These are phyloP conservation scores for Podospora conica DNA, from an alignment of 495 filamentous ascomycete genomes.

Conservation along the genomic window DNA sequence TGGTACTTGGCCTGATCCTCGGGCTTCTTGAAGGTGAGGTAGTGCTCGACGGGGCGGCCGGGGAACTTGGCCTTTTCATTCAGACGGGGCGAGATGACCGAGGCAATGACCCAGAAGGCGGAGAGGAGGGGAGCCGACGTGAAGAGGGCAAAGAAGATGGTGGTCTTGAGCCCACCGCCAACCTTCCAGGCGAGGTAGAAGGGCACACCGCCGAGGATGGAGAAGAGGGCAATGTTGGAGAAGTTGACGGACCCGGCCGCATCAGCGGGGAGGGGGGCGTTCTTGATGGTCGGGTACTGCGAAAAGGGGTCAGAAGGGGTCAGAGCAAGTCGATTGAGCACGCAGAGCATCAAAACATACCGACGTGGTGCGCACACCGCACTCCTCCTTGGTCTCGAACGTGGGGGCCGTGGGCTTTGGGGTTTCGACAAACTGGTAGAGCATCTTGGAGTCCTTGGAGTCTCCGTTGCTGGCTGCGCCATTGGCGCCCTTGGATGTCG, in stretches of 20 bases:
- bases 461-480: slow-evolving; percentile 16
- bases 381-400: slow-evolving; percentile 55
- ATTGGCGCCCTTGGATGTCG: slow-evolving; percentile 41
- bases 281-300: slow-evolving; percentile 72
- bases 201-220: slow-evolving; percentile 55
- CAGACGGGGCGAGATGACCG: slow-evolving; percentile 61
- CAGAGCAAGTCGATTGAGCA: slow-evolving; percentile 11
- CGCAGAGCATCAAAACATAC: slow-evolving; percentile 45
- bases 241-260: slow-evolving; percentile 62
- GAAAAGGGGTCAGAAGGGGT: slow-evolving; percentile 8
- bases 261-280: slow-evolving; percentile 76
- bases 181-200: slow-evolving; percentile 60
- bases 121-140: slow-evolving; percentile 61
- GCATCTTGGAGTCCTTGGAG: neutral
- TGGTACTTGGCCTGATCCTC: slow-evolving; percentile 65
- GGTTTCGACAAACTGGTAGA: slow-evolving; percentile 69
- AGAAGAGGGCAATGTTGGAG: slow-evolving; percentile 57
- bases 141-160: slow-evolving; percentile 62
- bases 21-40: slow-evolving; percentile 75
- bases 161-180: slow-evolving; percentile 65
- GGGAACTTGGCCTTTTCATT: slow-evolving; percentile 73
- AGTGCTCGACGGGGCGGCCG: slow-evolving; percentile 75
- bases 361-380: slow-evolving; percentile 66
- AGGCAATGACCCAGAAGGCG: slow-evolving; percentile 64
- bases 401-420: slow-evolving; percentile 55